These are phyloP conservation scores for Phytopythium cucurbitacearum DNA, from an alignment of 352 stramenopile genomes.

Conservation along the genomic window DNA sequence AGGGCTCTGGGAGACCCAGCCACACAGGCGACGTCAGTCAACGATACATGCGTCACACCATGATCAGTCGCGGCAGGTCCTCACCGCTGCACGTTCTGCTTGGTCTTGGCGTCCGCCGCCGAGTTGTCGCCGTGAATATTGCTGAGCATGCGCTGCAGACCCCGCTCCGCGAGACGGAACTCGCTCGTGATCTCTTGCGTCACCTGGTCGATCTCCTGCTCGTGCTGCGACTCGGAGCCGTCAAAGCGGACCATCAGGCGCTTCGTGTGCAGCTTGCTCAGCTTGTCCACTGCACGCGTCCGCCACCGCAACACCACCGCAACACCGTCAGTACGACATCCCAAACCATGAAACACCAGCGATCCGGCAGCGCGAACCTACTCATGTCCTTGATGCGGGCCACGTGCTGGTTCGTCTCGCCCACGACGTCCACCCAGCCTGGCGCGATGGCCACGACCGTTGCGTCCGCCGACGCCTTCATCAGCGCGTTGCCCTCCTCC, in stretches of 20 bases:
- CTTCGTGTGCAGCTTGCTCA: constrained; percentile 81
- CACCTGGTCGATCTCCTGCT: constrained; percentile 79
- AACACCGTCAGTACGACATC: background rate
- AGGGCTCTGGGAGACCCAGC: constrained; percentile 49
- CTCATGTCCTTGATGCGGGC: constrained; percentile 77
- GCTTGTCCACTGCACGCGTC: constrained; percentile 63
- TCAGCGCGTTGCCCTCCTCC: constrained; percentile 67
- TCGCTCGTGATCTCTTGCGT: constrained; percentile 79
- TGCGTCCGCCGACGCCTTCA: constrained; percentile 39
- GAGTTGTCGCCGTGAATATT: constrained; percentile 58
- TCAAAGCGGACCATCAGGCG: constrained; percentile 87
- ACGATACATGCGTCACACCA: background rate
- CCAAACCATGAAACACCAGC: background rate
- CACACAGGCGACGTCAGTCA: background rate
- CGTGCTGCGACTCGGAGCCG: constrained; percentile 79
- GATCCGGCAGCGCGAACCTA: constrained; percentile 18
- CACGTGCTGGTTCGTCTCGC: constrained; percentile 77
- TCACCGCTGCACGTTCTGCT: constrained; percentile 80
- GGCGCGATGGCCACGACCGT: constrained; percentile 40
- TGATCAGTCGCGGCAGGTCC: constrained; percentile 3
- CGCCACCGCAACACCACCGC: background rate
- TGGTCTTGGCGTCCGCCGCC: constrained; percentile 75
- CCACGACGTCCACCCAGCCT: constrained; percentile 78
- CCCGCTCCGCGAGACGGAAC: constrained; percentile 77
- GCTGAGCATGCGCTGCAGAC: constrained; percentile 69